Conservation (phyloP, 2,329 filamentous ascomycete genomes). For the Alternaria gaisen region DNA sequence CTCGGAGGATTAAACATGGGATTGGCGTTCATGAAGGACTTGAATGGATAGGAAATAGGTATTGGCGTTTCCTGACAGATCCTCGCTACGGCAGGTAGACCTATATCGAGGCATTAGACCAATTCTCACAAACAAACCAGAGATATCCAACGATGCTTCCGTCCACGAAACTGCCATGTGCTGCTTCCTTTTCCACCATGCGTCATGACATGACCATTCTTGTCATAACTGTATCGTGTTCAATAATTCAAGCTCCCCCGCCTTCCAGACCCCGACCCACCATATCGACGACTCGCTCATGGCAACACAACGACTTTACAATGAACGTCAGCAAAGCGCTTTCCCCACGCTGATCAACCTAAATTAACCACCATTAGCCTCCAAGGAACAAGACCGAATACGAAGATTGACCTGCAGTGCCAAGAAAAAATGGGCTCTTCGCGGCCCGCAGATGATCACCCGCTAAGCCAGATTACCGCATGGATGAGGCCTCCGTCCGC, state of each 20-base stretch:
- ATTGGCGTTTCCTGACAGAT: not conserved
- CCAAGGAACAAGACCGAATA: not conserved
- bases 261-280: not conserved
- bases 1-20: not conserved
- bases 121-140: not conserved
- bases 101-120: not conserved
- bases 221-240: not conserved
- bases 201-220: not conserved
- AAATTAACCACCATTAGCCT: not conserved
- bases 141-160: not conserved
- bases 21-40: not conserved
- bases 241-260: not conserved
- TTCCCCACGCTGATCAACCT: not conserved
- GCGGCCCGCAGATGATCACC: constrained; percentile 3
- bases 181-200: not conserved
- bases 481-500: not conserved
- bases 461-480: not conserved
- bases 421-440: not conserved
- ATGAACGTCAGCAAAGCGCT: too few relatives aligned
- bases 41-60: not conserved
- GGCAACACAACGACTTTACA: too few relatives aligned
- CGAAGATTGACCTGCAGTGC: constrained; percentile 7
- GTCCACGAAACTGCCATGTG: not conserved
- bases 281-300: too few relatives aligned
- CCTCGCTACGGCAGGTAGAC: not conserved